phyloP scores from a whole-genome alignment of 176 grass and related monocot species.

The Eleusine indica region DNA sequence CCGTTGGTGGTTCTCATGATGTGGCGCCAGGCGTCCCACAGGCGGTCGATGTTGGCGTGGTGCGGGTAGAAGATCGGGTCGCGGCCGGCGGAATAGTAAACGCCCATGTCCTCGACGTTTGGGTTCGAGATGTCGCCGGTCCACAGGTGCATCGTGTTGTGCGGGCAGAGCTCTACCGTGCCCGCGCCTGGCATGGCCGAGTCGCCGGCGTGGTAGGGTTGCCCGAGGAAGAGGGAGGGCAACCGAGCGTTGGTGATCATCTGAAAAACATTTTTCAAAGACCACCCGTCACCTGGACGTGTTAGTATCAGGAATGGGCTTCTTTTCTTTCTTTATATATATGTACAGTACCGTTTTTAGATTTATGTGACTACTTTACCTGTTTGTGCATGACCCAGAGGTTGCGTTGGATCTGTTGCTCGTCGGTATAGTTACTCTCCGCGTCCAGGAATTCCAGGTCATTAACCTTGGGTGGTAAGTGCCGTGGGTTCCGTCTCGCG shows the following conservation, averaged over 20 bases:
- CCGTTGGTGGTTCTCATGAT: neutral
- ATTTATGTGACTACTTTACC: neutral
- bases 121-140: slow-evolving; percentile 23
- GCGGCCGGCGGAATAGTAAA: slow-evolving; percentile 50
- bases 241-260: slow-evolving; percentile 31
- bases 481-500: slow-evolving; percentile 20
- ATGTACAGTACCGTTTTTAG: neutral
- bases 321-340: neutral
- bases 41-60: slow-evolving; percentile 54
- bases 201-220: slow-evolving; percentile 40
- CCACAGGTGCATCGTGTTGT: slow-evolving; percentile 38
- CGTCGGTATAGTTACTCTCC: slow-evolving; percentile 12
- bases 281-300: neutral
- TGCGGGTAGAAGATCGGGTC: slow-evolving; percentile 59
- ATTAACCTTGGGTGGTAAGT: slow-evolving; percentile 35
- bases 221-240: slow-evolving; percentile 45
- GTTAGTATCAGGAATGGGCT: neutral
- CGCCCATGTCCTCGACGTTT: slow-evolving; percentile 50
- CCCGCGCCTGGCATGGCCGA: slow-evolving; percentile 14
- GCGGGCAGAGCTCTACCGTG: slow-evolving; percentile 35
- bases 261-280: slow-evolving; percentile 22
- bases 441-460: slow-evolving; percentile 23
- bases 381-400: slow-evolving; percentile 48
- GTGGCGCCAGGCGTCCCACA: slow-evolving; percentile 45
- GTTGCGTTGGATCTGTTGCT: slow-evolving; percentile 42